Base-by-base conservation (phyloP, 352 stramenopile species). In the Hyaloperonospora arabidopsidis region DNA sequence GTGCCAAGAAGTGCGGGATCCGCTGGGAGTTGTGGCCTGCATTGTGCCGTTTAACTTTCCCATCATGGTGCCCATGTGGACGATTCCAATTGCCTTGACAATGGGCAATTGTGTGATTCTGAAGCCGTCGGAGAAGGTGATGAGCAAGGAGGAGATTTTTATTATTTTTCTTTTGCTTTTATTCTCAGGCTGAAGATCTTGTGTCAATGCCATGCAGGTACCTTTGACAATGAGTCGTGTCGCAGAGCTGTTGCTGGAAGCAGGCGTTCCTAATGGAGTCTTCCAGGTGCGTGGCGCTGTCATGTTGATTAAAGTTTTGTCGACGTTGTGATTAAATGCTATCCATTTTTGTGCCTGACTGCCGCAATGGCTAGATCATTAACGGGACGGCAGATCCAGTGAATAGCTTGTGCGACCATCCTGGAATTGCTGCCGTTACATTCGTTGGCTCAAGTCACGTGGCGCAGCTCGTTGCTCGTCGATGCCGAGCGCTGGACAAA, bases 51-150 rank as follows among this genome's bases (percentile, higher is more conserved):
- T 98, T 63, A 98, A 98, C 69, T 98, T 98, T 58, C 96, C 96
- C 7, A 92, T 98, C 60, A 99, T 98, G 88, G 92, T 98, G 5
- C 93, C 95, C 12, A 97, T 98, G 81, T 99, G 96, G 96, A 99
- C 95, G 0, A 70, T 98, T 15, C 96, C 96, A 5, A 98, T 99
- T 59, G 95, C 95, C 5, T 69, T 99, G 18, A 96, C 95, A 0
- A 85, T 96, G 52, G 96, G 95, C 29, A 98, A 98, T 73, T 97
- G 86, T 54, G 84, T 98, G 38, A 95, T 99, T 51, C 64, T 98
- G 40, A 99, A 99, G 70, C 96, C 96, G 1, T 97, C 84, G 10
- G 96, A 98, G 66, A 98, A 98, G 70, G 91, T 97, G 52, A 11
- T n/a, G 19, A 44, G 19, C 11, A 21, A 22, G 8, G 2, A 44